A percentile compares a stretch with the other conserved stretches of the same genome.
Conservation (phyloP, 331 rosid genomes). For the Rhamnella rubrinervis region DNA sequence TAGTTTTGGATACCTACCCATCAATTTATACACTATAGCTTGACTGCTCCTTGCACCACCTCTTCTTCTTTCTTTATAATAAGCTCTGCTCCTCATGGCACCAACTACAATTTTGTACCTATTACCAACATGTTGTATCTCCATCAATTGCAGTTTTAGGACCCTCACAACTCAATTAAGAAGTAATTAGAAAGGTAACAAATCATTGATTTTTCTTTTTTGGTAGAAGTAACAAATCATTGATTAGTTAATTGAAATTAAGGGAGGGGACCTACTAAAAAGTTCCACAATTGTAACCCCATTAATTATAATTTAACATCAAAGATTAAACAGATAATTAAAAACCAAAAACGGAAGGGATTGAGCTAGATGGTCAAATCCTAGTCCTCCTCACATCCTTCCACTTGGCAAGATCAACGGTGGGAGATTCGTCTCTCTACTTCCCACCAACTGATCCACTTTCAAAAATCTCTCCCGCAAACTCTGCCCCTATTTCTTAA, state of each 20-base stretch:
- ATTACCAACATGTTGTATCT: background rate
- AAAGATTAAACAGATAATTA: background rate
- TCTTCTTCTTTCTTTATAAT: no score
- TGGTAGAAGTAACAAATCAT: background rate
- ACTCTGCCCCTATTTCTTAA: slow-evolving; percentile 61
- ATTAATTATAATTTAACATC: slow-evolving; percentile 1
- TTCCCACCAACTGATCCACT: slow-evolving; percentile 62
- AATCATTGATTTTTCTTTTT: background rate
- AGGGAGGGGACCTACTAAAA: slow-evolving; percentile 2
- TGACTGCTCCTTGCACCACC: background rate
- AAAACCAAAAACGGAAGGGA: slow-evolving; percentile 8
- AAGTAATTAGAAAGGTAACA: background rate
- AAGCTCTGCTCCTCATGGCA: background rate
- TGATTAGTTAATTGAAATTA: slow-evolving; percentile 6
- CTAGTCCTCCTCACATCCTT: slow-evolving; percentile 12
- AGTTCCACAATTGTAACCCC: background rate
- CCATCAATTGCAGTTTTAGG: background rate
- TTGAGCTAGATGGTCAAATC: background rate
- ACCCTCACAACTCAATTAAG: background rate
- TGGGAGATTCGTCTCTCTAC: slow-evolving; percentile 19
- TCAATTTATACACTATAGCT: background rate
- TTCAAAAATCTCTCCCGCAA: slow-evolving; percentile 62
- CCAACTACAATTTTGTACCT: background rate
- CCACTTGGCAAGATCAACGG: slow-evolving; percentile 51
- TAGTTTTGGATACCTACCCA: slow-evolving; percentile 5